Percentiles rank a stretch among this genome's conserved stretches.
phyloP scores from a whole-genome alignment of 257 asterid genomes.

The Salvia splendens region DNA sequence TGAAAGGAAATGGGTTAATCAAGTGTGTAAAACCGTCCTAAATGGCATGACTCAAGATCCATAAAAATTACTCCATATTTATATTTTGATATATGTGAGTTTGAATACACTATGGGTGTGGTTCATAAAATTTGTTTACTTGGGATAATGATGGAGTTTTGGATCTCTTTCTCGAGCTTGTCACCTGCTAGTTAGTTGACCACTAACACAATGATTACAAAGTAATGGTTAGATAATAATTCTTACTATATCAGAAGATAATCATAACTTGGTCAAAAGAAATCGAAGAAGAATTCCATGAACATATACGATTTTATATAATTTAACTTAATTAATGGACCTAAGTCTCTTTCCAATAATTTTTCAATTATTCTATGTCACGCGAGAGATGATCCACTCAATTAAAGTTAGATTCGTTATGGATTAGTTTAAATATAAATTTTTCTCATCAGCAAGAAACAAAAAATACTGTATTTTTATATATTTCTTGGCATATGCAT shows the following conservation, averaged over 20 bases:
- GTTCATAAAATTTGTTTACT: slow-evolving; percentile 4
- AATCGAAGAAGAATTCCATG: background rate
- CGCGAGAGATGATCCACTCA: slow-evolving; percentile 28
- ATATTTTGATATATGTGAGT: too few relatives aligned
- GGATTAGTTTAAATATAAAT: background rate
- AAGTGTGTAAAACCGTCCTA: too few relatives aligned
- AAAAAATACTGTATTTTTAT: background rate
- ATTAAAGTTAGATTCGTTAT: slow-evolving; percentile 18
- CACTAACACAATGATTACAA: slow-evolving; percentile 34
- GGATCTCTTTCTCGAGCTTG: slow-evolving; percentile 50
- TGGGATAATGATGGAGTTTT: slow-evolving; percentile 23
- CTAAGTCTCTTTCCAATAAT: slow-evolving; percentile 17
- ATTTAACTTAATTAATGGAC: slow-evolving; percentile 7
- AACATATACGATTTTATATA: slow-evolving; percentile 5
- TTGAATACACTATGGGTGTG: too few relatives aligned
- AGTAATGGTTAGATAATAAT: slow-evolving; percentile 23
- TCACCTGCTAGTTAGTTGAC: slow-evolving; percentile 46
- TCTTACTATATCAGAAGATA: slow-evolving; percentile 29
- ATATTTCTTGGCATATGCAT: background rate
- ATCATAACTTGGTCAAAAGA: slow-evolving; percentile 38
- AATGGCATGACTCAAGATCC: too few relatives aligned
- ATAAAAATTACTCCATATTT: too few relatives aligned
- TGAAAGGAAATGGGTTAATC: too few relatives aligned
- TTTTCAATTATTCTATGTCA: slow-evolving; percentile 32
- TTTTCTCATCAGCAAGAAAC: background rate